phyloP scores from a whole-genome alignment of 225 moss, liverwort and hornwort species.

The Pseudoscleropodium purum region DNA sequence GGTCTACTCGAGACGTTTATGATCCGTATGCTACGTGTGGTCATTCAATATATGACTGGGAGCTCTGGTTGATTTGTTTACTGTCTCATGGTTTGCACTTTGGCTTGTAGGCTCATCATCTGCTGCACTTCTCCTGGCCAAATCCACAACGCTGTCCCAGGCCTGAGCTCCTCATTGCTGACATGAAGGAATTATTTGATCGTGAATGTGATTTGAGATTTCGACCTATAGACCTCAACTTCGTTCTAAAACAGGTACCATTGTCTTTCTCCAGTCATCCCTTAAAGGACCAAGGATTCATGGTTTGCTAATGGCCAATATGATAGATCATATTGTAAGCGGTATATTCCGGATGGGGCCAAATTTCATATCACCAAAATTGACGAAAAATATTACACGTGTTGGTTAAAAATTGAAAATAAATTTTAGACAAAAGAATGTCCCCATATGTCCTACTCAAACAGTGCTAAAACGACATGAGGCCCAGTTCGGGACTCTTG shows the following conservation, averaged over 20 bases:
- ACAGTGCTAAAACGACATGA: not conserved
- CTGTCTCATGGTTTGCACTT: not conserved
- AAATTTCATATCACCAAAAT: not conserved
- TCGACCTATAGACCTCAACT: constrained; percentile 70
- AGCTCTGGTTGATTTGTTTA: not conserved
- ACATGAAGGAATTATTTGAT: constrained; percentile 63
- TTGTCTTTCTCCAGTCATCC: not conserved
- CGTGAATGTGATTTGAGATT: constrained; percentile 57
- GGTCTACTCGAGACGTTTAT: not conserved
- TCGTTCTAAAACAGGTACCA: constrained; percentile 64
- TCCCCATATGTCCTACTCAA: not conserved
- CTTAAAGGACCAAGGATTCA: not conserved
- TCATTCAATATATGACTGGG: not conserved
- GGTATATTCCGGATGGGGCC: not conserved
- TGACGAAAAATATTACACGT: not conserved
- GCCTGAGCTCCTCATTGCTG: constrained; percentile 36
- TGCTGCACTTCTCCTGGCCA: constrained; percentile 80
- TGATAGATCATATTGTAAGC: not conserved
- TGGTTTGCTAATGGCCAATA: not conserved
- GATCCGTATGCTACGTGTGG: not conserved
- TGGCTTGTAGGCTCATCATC: constrained; percentile 54
- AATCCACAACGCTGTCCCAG: constrained; percentile 50
- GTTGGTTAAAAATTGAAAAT: not conserved
- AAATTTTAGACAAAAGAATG: not conserved
- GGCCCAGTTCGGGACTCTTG: not conserved